Evolutionary conservation across 805 yeast species (phyloP), one percentile per base, ranked within the genome.

Genomic region (Ascoidea rubescens): DNA sequence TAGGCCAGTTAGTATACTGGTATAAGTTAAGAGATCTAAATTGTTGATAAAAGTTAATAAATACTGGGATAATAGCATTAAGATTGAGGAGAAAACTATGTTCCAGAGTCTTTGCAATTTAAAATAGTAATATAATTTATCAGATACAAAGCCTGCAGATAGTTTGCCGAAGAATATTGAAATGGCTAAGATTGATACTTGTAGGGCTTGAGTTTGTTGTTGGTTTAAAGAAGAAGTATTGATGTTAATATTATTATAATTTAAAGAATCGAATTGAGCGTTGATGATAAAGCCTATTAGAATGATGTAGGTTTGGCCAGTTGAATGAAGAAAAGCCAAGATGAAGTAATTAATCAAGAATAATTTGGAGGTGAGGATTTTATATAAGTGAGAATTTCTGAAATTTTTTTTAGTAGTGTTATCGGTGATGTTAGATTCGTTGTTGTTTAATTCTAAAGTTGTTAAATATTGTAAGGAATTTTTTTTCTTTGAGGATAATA

Each of bases 301-400:
- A 60, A 73, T 84, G 31, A 85, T 84, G 60, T 84, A 85, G 64
- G 78, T 75, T 62, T 84, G 90, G 4, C 89, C 86, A 47, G 79
- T 45, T 5, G 56, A 52, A 10, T 53, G 48, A 5, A 54, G 37
- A 42, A 52, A 52, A 8, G 55, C 47, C 7, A 54, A n/a, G 4
- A 48, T 21, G 5, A 52, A 21, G 45, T 45, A 50, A n/a, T 46
- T 47, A 10, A 54, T 17, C 21, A 51, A 46, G 43, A 55, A 55
- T 28, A 55, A 46, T 46, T 53, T 49, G 2, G 55, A 50, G 7
- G 54, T 46, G 31, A 53, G 50, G 8, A 53, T 52, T 44, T 55
- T 28, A 45, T 33, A 51, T 37, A 37, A 10, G 8, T 8, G 43
- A 37, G 43, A 14, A 10, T 37, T 37, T 37, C 14, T 37, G 14